Evolutionary conservation across 2,329 filamentous ascomycete genomes (phyloP), one percentile per base, ranked within the genome.

Genomic region (Pseudocercospora fuligena): DNA sequence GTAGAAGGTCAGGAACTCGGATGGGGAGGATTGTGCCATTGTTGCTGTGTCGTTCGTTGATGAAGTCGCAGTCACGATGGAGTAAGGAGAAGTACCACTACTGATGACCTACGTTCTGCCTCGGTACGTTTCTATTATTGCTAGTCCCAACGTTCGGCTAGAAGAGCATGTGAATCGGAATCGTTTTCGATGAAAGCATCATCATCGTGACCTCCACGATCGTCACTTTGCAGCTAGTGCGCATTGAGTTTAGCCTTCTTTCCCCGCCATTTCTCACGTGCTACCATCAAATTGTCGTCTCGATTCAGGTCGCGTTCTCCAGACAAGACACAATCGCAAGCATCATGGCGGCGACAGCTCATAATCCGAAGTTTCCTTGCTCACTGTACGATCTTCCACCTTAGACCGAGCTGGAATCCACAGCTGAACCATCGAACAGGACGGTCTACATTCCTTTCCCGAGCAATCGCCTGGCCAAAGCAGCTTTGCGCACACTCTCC

Each of bases 371-470:
- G 1, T 75, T 74, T 56, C 72, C 73, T 9, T 74, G 72, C 64
- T 69, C 72, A 57, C 64, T 75, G 73, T 74, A 68, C 65, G 66
- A 61, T 7, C 12, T 19, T 12, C n/a, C 31, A 46, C 49, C 43
- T 36, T 60, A 57, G 40, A 33, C 60, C 33, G 33, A 56, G 14
- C 43, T 57, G 33, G 23, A 2, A 63, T 21, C 23, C 23, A 1
- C 31, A 6, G 54, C 66, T 68, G 57, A 68, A 61, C 40, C 25
- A 11, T 33, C 25, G 36, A 12, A 19, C 64, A 94, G 92, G 74
- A 88, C 86, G 66, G 86, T 97, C 69, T 85, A 89, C 73, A 85
- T 95, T 66, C 94, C 95, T 53, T 91, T 98, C 77, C 94, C 94
- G 21, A 92, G 89, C 47, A 79, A 89, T 40, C 90, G 92, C 69